phyloP scores from a whole-genome alignment of 1,284 basidiomycete species.

The Xerocomus nothofagi region DNA sequence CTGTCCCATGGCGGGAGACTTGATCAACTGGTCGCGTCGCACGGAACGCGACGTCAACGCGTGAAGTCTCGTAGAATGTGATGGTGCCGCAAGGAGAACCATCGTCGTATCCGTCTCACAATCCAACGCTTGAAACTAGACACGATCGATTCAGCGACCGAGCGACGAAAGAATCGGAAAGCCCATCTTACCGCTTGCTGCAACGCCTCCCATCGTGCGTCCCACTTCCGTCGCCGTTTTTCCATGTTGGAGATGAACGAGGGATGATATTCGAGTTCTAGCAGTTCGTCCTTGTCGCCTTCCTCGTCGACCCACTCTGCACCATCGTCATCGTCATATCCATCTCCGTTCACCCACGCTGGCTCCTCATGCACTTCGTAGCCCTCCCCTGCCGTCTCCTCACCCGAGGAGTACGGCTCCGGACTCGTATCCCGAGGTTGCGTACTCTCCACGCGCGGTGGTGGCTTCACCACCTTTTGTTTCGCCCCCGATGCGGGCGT shows the following conservation, averaged over 20 bases:
- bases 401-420: constrained; percentile 57
- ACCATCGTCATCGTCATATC: constrained; percentile 38
- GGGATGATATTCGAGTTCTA: constrained; percentile 76
- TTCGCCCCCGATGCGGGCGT: constrained; percentile 27
- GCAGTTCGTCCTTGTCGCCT: constrained; percentile 66
- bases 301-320: constrained; percentile 76
- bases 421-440: constrained; percentile 78
- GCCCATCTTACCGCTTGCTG: constrained; percentile 55
- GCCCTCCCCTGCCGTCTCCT: constrained; percentile 58
- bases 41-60: constrained; percentile 64
- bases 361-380: constrained; percentile 42
- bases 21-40: constrained; percentile 52
- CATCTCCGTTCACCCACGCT: constrained; percentile 39
- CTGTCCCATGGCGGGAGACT: constrained; percentile 48
- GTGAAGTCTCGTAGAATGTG: constrained; percentile 64
- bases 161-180: not conserved
- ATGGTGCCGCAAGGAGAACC: constrained; percentile 69
- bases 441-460: constrained; percentile 75
- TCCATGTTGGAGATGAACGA: constrained; percentile 62
- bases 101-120: constrained; percentile 77
- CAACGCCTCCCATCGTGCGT: constrained; percentile 69
- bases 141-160: not conserved
- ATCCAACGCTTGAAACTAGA: constrained; percentile 73
- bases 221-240: constrained; percentile 69
- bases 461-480: constrained; percentile 48